phyloP scores from a whole-genome alignment of 495 filamentous ascomycete genomes.

The Annulohypoxylon maeteangense region DNA sequence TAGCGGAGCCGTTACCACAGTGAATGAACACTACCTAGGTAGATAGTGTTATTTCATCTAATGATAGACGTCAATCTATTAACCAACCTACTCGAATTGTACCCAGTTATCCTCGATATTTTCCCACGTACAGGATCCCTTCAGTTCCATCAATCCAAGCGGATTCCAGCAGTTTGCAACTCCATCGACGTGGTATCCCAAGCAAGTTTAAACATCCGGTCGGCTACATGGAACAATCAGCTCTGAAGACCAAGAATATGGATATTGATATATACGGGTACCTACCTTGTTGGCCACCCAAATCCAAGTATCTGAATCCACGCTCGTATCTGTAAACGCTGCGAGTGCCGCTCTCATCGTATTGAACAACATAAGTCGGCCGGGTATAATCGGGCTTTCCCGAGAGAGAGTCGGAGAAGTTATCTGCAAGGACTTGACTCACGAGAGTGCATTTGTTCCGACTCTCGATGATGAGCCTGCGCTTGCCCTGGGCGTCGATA shows the following conservation, averaged over 20 bases:
- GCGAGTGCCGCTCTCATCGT: constrained; percentile 4
- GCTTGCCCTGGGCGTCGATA: neutral
- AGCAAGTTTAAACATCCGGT: neutral
- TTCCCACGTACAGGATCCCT: too few relatives aligned
- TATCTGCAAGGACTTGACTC: constrained; percentile 1
- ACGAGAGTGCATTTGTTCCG: constrained; percentile 4
- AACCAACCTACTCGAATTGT: too few relatives aligned
- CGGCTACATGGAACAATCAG: neutral
- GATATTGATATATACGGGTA: neutral
- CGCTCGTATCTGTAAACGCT: constrained; percentile 6
- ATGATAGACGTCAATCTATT: neutral
- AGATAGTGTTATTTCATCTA: neutral
- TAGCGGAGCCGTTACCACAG: too few relatives aligned
- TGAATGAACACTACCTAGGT: too few relatives aligned
- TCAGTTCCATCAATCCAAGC: neutral
- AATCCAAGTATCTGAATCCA: neutral
- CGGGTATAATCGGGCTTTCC: neutral
- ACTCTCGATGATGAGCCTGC: constrained; percentile 10
- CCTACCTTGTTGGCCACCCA: constrained; percentile 1
- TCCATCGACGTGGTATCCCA: constrained; percentile 5
- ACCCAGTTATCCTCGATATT: too few relatives aligned
- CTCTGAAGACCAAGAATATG: neutral
- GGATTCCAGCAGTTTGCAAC: neutral
- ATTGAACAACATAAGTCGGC: constrained; percentile 7
- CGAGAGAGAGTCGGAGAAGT: neutral